Evolutionary conservation across 2,329 filamentous ascomycete species (phyloP).

Genomic region (Camillea tinctor): DNA sequence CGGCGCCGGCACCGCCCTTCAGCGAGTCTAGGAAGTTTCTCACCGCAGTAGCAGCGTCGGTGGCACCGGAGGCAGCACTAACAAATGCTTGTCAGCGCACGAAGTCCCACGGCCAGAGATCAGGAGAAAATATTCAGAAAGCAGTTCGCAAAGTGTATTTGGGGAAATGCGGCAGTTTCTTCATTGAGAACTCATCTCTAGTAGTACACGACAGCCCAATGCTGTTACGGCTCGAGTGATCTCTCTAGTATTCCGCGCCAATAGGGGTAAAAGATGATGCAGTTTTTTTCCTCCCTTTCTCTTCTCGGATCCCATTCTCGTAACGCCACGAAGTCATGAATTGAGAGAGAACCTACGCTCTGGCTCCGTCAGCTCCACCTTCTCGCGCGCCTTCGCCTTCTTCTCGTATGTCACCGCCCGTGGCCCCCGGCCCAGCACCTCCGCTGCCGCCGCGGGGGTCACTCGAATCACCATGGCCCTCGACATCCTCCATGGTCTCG

Average conservation of each 20-base stretch:
- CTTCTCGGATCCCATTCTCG: slow-evolving; percentile 11
- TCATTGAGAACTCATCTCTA: slow-evolving; percentile 29
- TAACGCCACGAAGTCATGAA: slow-evolving; percentile 31
- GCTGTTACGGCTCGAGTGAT: slow-evolving; percentile 5
- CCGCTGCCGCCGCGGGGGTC: slow-evolving; percentile 64
- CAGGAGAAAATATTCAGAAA: slow-evolving; percentile 2
- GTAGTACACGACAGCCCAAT: slow-evolving; percentile 25
- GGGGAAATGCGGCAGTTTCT: slow-evolving; percentile 16
- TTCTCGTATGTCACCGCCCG: slow-evolving; percentile 85
- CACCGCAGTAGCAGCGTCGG: slow-evolving; percentile 75
- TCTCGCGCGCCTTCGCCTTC: slow-evolving; percentile 87
- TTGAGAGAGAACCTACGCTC: slow-evolving; percentile 86
- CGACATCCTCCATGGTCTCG: slow-evolving; percentile 77
- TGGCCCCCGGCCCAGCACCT: slow-evolving; percentile 82
- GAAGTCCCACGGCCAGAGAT: slow-evolving; percentile 13
- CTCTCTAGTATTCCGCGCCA: slow-evolving; percentile 15
- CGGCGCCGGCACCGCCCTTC: slow-evolving; percentile 50
- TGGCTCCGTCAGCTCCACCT: slow-evolving; percentile 91
- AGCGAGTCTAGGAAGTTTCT: slow-evolving; percentile 88
- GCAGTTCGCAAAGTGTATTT: slow-evolving; percentile 6
- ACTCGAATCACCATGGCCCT: slow-evolving; percentile 60
- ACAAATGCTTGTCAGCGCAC: slow-evolving; percentile 44
- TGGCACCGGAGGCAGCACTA: slow-evolving; percentile 59
- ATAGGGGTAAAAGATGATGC: slow-evolving; percentile 13
- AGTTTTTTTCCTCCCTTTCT: slow-evolving; percentile 15